phyloP scores from a whole-genome alignment of 768 basidiomycete species.

The Termitomyces heimii region DNA sequence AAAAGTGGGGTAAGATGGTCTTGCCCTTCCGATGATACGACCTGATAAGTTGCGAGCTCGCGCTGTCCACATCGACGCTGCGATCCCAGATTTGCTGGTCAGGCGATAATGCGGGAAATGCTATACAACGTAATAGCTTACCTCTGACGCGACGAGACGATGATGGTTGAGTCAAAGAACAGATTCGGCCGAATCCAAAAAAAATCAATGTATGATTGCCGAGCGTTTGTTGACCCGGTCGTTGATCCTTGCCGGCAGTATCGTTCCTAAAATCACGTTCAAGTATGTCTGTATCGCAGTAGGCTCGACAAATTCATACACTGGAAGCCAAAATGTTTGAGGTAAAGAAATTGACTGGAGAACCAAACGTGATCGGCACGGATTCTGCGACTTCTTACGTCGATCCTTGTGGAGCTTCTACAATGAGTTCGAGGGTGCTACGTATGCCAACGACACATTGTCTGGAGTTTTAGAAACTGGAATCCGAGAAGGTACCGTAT shows the following conservation, averaged over 20 bases:
- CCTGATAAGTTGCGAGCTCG: slow-evolving; percentile 12
- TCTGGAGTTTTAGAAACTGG: not conserved
- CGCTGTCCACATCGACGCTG: slow-evolving; percentile 13
- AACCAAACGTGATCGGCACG: not conserved
- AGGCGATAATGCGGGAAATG: not conserved
- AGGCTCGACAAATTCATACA: not conserved
- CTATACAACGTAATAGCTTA: not conserved
- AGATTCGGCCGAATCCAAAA: not conserved
- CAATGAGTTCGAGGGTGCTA: not conserved
- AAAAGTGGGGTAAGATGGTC: slow-evolving; percentile 8
- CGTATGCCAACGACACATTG: not conserved
- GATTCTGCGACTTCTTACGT: not conserved
- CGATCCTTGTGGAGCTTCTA: not conserved
- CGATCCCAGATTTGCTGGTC: not conserved
- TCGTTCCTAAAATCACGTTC: not conserved
- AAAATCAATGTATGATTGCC: not conserved
- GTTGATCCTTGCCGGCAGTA: not conserved
- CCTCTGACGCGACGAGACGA: not conserved
- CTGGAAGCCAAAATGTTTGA: not conserved
- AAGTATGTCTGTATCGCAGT: not conserved
- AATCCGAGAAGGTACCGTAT: not conserved
- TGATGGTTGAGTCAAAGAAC: not conserved
- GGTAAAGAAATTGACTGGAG: not conserved
- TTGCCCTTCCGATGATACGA: slow-evolving; percentile 5
- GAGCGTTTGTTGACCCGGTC: not conserved